Conservation (phyloP, 192 early-diverging fungal species). For the Pilaira anomala region DNA sequence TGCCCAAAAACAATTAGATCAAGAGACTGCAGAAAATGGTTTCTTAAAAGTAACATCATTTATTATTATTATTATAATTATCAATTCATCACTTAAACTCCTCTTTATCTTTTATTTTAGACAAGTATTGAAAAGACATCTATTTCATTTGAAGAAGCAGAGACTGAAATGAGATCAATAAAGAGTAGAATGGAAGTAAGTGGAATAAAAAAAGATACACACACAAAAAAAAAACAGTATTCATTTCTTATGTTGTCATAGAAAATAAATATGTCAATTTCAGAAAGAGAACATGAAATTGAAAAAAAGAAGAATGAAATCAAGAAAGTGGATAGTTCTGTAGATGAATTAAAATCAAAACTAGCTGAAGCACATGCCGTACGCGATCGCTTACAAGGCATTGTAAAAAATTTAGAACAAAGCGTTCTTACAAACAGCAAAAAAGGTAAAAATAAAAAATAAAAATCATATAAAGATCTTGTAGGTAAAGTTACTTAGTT, state of each 20-base stretch:
- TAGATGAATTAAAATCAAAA: background rate
- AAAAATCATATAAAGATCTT: background rate
- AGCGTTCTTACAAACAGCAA: background rate
- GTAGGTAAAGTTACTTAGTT: no score
- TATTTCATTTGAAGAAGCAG: background rate
- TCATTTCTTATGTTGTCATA: background rate
- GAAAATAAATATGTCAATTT: background rate
- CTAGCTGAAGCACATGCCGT: background rate
- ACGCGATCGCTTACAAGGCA: background rate
- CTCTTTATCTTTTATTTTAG: no score
- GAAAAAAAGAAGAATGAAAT: background rate
- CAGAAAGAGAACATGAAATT: background rate
- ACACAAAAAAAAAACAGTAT: no score
- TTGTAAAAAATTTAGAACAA: background rate
- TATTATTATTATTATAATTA: no score
- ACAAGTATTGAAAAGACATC: background rate
- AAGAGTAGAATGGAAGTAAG: background rate
- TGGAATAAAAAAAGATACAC: no score
- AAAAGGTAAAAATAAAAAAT: constrained; percentile 14
- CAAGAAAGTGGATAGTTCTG: background rate
- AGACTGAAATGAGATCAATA: background rate
- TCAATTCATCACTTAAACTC: no score
- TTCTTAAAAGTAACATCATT: background rate
- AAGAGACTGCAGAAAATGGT: background rate
- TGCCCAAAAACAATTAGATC: background rate